Base-by-base conservation (phyloP, 78 protist species). In the Dictyostelium firmibasis region DNA sequence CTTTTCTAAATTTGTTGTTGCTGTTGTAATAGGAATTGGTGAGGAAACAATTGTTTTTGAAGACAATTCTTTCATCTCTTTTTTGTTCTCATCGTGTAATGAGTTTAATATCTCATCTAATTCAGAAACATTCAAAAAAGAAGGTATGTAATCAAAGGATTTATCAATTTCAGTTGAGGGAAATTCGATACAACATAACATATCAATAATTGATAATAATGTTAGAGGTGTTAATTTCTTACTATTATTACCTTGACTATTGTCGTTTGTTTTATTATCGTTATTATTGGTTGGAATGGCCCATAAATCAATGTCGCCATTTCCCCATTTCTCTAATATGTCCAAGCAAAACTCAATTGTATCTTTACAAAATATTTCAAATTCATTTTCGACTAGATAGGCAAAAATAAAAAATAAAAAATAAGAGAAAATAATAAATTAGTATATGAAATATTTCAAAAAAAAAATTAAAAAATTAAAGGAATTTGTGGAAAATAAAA, bases 141-240 rank as follows among this genome's bases (percentile, higher is more conserved):
- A 81, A 9, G 94, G 94, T 29, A 78, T 70, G 9, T 79, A 14
- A 47, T 89, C 94, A 29, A 43, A 53, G 4, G 83, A 16, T 84
- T 78, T 89, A 62, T 89, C 87, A 43, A 81, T 33, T 16, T 78
- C 86, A 1, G 86, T 70, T 11, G 93, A 60, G 7, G 93, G 93
- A 27, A 43, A 89, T 47, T 89, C 94, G 33, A 89, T 69, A 69
- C 94, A 89, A 53, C 94, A 89, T n/a, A 89, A 41, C 87, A 89
- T 89, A 70, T 89, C 94, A n/a, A 89, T 89, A n/a, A 89, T 70
- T 20, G 86, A 78, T 44, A 89, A 31, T 20, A 89, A 47, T 62
- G 27, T 70, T 5, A 75, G 20, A 29, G 83, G 84, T 74, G 44
- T 43, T 25, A 41, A 43, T 23, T 67, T 41, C 16, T 60, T 83